Base-by-base conservation (phyloP, 768 basidiomycete species). In the Coprinopsis strossmayeri region DNA sequence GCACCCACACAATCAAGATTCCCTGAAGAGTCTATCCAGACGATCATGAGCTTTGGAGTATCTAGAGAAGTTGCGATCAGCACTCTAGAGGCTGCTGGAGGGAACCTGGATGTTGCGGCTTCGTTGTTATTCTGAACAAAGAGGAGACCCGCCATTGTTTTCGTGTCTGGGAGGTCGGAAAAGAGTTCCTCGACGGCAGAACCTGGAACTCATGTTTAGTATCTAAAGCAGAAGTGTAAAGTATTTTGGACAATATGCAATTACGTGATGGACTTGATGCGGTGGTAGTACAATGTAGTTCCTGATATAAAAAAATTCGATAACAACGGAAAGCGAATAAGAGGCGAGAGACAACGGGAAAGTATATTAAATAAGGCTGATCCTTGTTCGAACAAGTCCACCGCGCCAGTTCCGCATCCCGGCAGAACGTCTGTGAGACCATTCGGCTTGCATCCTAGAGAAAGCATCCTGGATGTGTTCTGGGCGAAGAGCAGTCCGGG, bases 381-480 rank as follows among this genome's bases (percentile, higher is more conserved):
- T 80, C 49, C 78, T 76, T 17, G 89, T 87, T 62, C 91, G 75
- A 26, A 87, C 72, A 30, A 94, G 70, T 0, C 92, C 92, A 3
- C 90, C 90, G 45, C 90, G 74, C 85, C 88, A 95, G 61, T 94
- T 91, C 52, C 81, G 73, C 81, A 93, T 87, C 0, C 91, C 91
- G 1, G 88, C 89, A 20, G 84, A 84, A 43, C 91, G 81, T 34
- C 75, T 73, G 57, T 90, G 86, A 2, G 82, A 73, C 81, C 88
- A 88, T 53, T 92, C 84, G 3, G 82, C 74, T 63, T 94, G 91
- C 85, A 95, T 93, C 51, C 90, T 71, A 2, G 88, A 71, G 61
- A 93, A 95, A 0, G 92, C 93, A 62, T 93, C 91, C 55, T 91
- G 85, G 9, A 95, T 91, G 59, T 95, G 92, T 49, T 90, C 83